These are phyloP conservation scores for Rubroshorea leprosula DNA, from an alignment of 345 rosid genomes.

Conservation along the genomic window DNA sequence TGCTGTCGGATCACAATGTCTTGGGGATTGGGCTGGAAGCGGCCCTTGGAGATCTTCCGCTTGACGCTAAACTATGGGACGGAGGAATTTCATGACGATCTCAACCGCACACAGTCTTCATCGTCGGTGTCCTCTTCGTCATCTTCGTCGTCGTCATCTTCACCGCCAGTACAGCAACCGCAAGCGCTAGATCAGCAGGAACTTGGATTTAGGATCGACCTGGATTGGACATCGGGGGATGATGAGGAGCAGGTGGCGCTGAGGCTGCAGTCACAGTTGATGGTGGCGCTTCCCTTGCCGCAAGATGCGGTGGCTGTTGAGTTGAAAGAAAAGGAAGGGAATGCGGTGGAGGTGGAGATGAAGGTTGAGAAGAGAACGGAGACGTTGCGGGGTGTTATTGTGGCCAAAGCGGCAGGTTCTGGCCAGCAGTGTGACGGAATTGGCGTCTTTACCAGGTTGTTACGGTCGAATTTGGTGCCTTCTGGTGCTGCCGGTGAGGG, in stretches of 20 bases:
- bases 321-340: slow-evolving; percentile 30
- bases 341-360: slow-evolving; percentile 56
- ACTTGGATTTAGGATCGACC: slow-evolving; percentile 59
- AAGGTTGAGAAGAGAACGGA: slow-evolving; percentile 80
- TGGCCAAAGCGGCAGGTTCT: slow-evolving; percentile 64
- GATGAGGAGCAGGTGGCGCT: slow-evolving; percentile 92
- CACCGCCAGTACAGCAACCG: slow-evolving; percentile 20
- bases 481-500: slow-evolving; percentile 43
- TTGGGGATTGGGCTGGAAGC: slow-evolving; percentile 97
- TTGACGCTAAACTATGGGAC: slow-evolving; percentile 64
- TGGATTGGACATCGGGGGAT: slow-evolving; percentile 91
- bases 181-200: slow-evolving; percentile 55
- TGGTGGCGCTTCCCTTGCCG: slow-evolving; percentile 88
- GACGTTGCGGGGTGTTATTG: slow-evolving; percentile 55
- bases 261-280: slow-evolving; percentile 78
- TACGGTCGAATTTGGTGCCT: slow-evolving; percentile 49
- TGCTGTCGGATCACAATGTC: slow-evolving; percentile 48
- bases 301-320: slow-evolving; percentile 71
- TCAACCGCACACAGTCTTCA: slow-evolving; percentile 33
- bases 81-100: slow-evolving; percentile 56
- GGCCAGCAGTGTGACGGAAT: slow-evolving; percentile 86
- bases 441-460: slow-evolving; percentile 61
- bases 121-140: slow-evolving; percentile 26
- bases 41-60: slow-evolving; percentile 79
- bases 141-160: slow-evolving; percentile 27